phyloP scores from a whole-genome alignment of 805 yeast genomes.

The Wickerhamiella slavikovae region DNA sequence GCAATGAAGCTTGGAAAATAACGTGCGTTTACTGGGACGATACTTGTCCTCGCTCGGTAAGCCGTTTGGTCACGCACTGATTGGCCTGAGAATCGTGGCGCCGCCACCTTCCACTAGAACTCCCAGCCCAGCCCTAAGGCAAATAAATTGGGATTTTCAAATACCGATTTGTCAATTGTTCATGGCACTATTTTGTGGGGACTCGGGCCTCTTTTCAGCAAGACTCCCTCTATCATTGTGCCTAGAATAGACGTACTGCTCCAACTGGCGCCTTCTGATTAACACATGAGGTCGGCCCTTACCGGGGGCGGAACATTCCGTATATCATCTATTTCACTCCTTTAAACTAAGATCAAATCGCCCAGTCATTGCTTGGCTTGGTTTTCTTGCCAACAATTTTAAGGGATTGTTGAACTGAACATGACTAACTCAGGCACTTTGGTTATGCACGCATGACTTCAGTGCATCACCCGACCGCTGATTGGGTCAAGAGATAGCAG shows the following conservation, averaged over 20 bases:
- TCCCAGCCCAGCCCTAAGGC: neutral
- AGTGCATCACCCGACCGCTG: no score
- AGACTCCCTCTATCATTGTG: slow-evolving; percentile 4
- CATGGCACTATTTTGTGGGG: slow-evolving; percentile 3
- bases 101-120: neutral
- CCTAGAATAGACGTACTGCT: slow-evolving; percentile 4
- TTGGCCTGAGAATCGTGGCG: neutral
- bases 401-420: no score
- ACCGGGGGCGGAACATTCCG: slow-evolving; percentile 2
- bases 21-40: no score
- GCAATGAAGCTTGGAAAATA: neutral
- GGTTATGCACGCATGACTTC: no score
- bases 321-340: no score
- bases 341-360: no score
- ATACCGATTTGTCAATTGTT: slow-evolving; percentile 2
- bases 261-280: slow-evolving; percentile 5
- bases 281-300: slow-evolving; percentile 2
- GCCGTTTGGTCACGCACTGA: slow-evolving; percentile 1
- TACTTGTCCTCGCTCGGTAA: neutral
- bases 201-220: neutral
- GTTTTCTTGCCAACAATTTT: no score
- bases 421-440: no score
- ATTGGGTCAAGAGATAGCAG: no score
- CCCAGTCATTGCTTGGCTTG: no score
- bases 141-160: neutral